These are phyloP conservation scores for Arthrobotrys entomopaga DNA, from an alignment of 2,329 filamentous ascomycete species.

Conservation along the genomic window DNA sequence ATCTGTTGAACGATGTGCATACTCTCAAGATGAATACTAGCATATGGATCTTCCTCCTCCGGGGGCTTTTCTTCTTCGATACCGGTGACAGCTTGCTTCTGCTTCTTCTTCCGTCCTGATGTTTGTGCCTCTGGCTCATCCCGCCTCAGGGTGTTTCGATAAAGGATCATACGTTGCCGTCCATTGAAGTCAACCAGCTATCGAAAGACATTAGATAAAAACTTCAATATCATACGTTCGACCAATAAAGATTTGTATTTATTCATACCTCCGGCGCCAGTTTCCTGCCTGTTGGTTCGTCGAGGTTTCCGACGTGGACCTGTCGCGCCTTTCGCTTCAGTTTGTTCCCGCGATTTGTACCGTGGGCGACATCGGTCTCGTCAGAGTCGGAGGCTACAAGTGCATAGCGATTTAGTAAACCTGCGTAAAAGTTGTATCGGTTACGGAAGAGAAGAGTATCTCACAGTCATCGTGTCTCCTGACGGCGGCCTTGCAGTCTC, in stretches of 20 bases:
- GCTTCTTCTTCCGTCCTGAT: conserved; percentile 53
- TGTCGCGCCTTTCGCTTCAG: conserved; percentile 79
- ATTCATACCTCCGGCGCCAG: conserved; percentile 75
- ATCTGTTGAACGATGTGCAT: conserved; percentile 36
- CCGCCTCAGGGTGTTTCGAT: conserved; percentile 65
- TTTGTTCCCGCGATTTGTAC: conserved; percentile 81
- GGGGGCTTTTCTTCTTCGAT: conserved; percentile 61
- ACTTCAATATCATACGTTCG: neutral
- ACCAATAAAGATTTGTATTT: neutral
- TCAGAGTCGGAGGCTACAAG: conserved; percentile 79
- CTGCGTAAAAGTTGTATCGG: neutral
- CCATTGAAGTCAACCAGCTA: conserved; percentile 79
- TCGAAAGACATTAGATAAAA: conserved; percentile 14
- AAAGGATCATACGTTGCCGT: conserved; percentile 76
- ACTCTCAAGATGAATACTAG: conserved; percentile 77
- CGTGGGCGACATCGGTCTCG: conserved; percentile 72
- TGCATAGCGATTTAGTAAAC: neutral
- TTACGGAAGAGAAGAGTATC: neutral
- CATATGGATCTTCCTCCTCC: conserved; percentile 76
- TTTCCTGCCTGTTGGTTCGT: conserved; percentile 72
- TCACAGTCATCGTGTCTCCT: conserved; percentile 56
- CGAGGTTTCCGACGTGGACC: conserved; percentile 75
- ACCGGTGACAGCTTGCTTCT: conserved; percentile 30
- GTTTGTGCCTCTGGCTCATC: conserved; percentile 45
- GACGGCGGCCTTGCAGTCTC: conserved; percentile 58